Percentiles rank a stretch among this genome's conserved stretches.
Conservation (phyloP, 495 filamentous ascomycete species). For the Podospora appendiculata region DNA sequence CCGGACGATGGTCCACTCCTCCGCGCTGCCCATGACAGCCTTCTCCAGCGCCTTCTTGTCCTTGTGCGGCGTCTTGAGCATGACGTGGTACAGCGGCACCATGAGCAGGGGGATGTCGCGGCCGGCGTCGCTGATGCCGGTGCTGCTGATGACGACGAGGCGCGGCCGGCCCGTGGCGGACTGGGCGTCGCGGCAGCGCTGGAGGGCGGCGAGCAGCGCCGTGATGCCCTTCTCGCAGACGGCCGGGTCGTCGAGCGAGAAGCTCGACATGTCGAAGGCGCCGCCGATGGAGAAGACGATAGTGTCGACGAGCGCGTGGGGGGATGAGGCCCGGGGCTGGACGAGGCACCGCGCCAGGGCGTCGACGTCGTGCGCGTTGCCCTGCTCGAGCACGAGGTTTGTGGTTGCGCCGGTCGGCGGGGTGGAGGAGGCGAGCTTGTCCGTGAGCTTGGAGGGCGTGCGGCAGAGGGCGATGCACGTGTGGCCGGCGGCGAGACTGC, state of each 20-base stretch:
- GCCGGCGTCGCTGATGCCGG: constrained; percentile 37
- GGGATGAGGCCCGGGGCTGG: neutral
- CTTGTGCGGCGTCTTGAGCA: constrained; percentile 42
- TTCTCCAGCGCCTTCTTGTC: constrained; percentile 58
- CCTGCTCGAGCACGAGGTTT: constrained; percentile 41
- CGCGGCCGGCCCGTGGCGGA: constrained; percentile 13
- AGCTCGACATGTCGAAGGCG: constrained; percentile 12
- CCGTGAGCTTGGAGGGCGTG: constrained; percentile 52
- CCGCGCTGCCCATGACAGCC: constrained; percentile 19
- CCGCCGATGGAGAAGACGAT: constrained; percentile 44
- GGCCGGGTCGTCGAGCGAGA: constrained; percentile 44
- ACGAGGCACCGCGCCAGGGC: constrained; percentile 30
- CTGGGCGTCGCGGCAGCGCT: constrained; percentile 5
- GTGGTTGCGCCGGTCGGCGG: constrained; percentile 4
- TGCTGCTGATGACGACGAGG: constrained; percentile 45
- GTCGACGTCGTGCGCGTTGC: constrained; percentile 41
- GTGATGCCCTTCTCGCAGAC: constrained; percentile 47
- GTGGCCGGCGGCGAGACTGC: constrained; percentile 43
- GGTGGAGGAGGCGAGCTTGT: constrained; percentile 23
- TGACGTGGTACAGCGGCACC: constrained; percentile 41
- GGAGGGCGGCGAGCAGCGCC: constrained; percentile 38
- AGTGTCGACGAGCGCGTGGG: constrained; percentile 19
- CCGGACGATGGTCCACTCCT: constrained; percentile 42
- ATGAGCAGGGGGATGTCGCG: constrained; percentile 47
- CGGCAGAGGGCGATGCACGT: constrained; percentile 50